Conservation (phyloP, 495 filamentous ascomycete species). For the Xylaria acuta region DNA sequence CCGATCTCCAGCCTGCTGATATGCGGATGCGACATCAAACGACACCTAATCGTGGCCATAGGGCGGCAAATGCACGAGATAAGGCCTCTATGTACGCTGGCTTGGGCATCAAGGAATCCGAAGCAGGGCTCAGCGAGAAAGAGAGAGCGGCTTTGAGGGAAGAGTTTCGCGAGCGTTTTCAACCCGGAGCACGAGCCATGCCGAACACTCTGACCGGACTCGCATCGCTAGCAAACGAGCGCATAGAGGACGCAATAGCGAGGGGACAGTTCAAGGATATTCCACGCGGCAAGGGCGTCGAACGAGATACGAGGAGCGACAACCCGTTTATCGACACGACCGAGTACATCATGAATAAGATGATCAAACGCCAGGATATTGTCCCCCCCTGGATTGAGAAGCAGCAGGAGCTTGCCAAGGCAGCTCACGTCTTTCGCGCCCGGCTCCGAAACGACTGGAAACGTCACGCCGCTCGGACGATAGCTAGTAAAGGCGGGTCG, state of each 20-base stretch:
- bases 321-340: slow-evolving; percentile 96
- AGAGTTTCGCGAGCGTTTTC: slow-evolving; percentile 82
- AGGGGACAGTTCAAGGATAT: slow-evolving; percentile 91
- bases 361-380: slow-evolving; percentile 92
- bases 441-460: slow-evolving; percentile 85
- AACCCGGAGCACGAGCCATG: slow-evolving; percentile 72
- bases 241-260: slow-evolving; percentile 93
- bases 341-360: slow-evolving; percentile 98
- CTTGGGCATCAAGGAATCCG: slow-evolving; percentile 57
- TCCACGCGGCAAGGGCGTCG: slow-evolving; percentile 76
- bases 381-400: slow-evolving; percentile 94
- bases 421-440: slow-evolving; percentile 71
- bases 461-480: slow-evolving; percentile 79
- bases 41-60: slow-evolving; percentile 55
- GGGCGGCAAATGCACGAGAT: slow-evolving; percentile 80
- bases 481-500: slow-evolving; percentile 79
- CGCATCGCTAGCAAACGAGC: slow-evolving; percentile 84
- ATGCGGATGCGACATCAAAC: slow-evolving; percentile 59
- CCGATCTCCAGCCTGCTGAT: slow-evolving; percentile 62
- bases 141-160: slow-evolving; percentile 72
- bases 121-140: slow-evolving; percentile 63
- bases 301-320: slow-evolving; percentile 79
- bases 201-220: slow-evolving; percentile 82
- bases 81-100: slow-evolving; percentile 73
- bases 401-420: slow-evolving; percentile 84